Percentiles rank a stretch among this genome's conserved stretches.
Evolutionary conservation across 176 grass and related monocot species (phyloP).

Genomic region (Tillandsia fasciculata): DNA sequence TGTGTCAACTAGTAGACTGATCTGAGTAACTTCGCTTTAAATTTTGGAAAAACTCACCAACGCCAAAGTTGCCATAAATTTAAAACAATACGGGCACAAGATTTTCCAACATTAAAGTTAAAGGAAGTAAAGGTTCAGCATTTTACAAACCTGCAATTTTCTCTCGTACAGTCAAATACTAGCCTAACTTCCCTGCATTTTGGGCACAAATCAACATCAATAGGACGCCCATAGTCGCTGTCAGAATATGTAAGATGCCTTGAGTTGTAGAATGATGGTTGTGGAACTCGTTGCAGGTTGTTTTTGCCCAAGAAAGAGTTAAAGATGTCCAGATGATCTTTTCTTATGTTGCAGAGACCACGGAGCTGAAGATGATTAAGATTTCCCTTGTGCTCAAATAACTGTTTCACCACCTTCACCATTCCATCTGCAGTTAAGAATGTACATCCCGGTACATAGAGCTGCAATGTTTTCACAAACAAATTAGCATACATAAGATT

Average conservation of each 20-base stretch:
- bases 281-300: conserved; percentile 4
- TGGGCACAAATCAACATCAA: conserved; percentile 72
- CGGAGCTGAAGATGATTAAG: conserved; percentile 38
- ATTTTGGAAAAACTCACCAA: neutral
- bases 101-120: neutral
- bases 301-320: conserved; percentile 41
- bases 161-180: conserved; percentile 78
- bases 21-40: neutral
- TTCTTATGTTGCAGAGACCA: conserved; percentile 48
- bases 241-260: conserved; percentile 24
- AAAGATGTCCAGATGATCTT: conserved; percentile 61
- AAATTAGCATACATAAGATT: conserved; percentile 18
- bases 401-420: conserved; percentile 44
- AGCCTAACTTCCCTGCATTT: conserved; percentile 44
- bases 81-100: neutral
- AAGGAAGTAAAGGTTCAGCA: neutral
- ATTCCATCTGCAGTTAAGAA: conserved; percentile 68
- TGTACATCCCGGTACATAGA: conserved; percentile 69
- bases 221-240: conserved; percentile 28
- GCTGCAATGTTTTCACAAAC: conserved; percentile 45
- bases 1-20: no score
- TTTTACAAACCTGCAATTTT: conserved; percentile 52
- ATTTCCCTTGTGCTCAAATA: conserved; percentile 37
- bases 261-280: conserved; percentile 31
- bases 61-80: neutral